These are phyloP conservation scores for Knoxia roxburghii DNA, from an alignment of 257 asterid species.

Conservation along the genomic window DNA sequence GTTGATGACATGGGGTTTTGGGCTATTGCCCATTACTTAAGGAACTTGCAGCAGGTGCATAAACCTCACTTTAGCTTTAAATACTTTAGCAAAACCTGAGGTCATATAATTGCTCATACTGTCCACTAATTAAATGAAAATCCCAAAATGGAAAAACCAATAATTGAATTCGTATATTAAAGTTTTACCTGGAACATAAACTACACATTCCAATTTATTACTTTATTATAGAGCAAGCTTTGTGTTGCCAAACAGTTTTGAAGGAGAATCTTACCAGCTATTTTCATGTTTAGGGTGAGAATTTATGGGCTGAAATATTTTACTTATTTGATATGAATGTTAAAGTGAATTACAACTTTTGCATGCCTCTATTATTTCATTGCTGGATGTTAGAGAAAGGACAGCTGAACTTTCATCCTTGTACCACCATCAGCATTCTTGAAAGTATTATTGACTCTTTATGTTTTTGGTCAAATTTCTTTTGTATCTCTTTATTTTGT, in stretches of 20 bases:
- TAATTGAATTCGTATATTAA: neutral
- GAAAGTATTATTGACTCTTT: no score
- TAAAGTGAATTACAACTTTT: neutral
- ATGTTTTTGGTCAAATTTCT: no score
- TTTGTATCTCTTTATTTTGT: neutral
- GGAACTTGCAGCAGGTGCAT: constrained; percentile 63
- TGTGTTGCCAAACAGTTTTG: neutral
- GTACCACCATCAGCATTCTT: no score
- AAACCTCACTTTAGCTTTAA: neutral
- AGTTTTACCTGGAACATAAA: neutral
- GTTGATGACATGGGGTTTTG: constrained; percentile 59
- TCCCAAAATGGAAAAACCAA: neutral
- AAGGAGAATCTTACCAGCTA: neutral
- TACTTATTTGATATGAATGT: neutral
- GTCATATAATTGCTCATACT: neutral
- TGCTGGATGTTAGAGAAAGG: neutral
- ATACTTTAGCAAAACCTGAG: neutral
- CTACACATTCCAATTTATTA: neutral
- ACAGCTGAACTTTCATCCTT: neutral
- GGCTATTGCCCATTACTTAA: constrained; percentile 61
- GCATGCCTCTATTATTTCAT: neutral
- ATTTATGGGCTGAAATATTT: neutral
- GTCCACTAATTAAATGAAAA: neutral
- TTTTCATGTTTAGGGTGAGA: neutral
- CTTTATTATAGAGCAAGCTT: neutral